Conservation (phyloP, 129 eudicot genomes). For the Chrysanthemum seticuspe region DNA sequence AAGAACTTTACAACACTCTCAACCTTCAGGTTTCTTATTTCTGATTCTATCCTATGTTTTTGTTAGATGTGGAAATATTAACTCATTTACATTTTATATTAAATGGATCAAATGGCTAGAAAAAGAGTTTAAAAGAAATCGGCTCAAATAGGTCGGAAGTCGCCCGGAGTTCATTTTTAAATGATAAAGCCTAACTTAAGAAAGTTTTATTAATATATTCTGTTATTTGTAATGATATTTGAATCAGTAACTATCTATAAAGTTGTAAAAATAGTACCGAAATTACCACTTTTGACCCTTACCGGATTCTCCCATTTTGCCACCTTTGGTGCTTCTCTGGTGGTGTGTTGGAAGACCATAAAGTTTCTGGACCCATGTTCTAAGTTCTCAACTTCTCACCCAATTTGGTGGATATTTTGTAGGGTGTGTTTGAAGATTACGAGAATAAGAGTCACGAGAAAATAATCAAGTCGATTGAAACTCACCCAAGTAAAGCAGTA, state of each 20-base stretch:
- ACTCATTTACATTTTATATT: background rate
- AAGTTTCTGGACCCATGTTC: background rate
- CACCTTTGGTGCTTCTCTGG: background rate
- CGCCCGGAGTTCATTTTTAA: background rate
- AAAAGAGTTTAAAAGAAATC: background rate
- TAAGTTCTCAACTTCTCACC: background rate
- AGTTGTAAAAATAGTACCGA: background rate
- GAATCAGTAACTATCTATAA: too few species aligned
- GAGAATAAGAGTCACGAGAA: conserved; percentile 65
- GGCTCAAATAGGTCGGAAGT: background rate
- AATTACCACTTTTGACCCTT: background rate
- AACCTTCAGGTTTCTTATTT: conserved; percentile 59
- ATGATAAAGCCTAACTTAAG: background rate
- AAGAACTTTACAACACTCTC: conserved; percentile 54
- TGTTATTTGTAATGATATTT: too few species aligned
- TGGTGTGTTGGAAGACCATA: background rate
- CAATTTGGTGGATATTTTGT: background rate
- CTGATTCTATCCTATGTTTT: background rate
- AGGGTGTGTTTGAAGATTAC: conserved; percentile 63
- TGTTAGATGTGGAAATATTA: background rate
- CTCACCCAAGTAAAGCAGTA: conserved; percentile 64
- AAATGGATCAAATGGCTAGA: background rate
- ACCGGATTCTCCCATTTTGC: background rate
- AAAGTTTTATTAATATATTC: background rate
- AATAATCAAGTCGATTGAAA: conserved; percentile 60